Evolutionary conservation across 148 eudicot genomes (phyloP).

Genomic region (Cornus suecica): DNA sequence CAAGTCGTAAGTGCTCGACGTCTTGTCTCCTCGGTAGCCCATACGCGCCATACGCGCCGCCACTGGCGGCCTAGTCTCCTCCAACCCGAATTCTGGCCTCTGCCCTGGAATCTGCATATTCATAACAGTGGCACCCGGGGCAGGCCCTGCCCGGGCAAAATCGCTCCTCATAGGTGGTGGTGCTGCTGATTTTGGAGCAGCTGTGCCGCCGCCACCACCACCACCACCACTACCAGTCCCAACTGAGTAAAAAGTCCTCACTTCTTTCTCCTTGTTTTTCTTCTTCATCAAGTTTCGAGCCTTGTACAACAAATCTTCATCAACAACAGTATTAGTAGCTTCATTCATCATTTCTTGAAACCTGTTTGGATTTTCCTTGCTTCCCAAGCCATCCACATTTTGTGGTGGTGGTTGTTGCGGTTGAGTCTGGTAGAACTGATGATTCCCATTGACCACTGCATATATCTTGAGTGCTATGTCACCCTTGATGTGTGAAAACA

Average conservation of each 20-base stretch:
- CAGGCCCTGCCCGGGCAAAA: constrained; percentile 47
- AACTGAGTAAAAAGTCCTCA: constrained; percentile 63
- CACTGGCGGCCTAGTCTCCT: constrained; percentile 84
- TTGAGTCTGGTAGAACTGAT: background rate
- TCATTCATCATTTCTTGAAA: constrained; percentile 36
- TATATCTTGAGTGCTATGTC: constrained; percentile 66
- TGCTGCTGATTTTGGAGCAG: constrained; percentile 18
- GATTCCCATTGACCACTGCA: constrained; percentile 18
- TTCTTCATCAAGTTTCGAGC: constrained; percentile 18
- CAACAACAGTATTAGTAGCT: background rate
- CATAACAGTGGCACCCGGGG: constrained; percentile 31
- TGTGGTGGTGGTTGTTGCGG: background rate
- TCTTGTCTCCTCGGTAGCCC: constrained; percentile 76
- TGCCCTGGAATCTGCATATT: constrained; percentile 79
- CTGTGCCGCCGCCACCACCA: constrained; percentile 11
- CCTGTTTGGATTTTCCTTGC: constrained; percentile 1
- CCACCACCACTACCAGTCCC: constrained; percentile 30
- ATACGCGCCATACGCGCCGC: constrained; percentile 83
- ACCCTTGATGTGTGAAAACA: constrained; percentile 76
- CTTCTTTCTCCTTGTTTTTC: constrained; percentile 45
- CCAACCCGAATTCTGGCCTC: constrained; percentile 66
- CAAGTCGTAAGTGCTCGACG: constrained; percentile 72
- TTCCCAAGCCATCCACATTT: constrained; percentile 9
- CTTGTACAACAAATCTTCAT: constrained; percentile 17
- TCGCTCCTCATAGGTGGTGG: constrained; percentile 38